phyloP scores from a whole-genome alignment of 192 early-diverging fungal species.

The Mortierella alpina region DNA sequence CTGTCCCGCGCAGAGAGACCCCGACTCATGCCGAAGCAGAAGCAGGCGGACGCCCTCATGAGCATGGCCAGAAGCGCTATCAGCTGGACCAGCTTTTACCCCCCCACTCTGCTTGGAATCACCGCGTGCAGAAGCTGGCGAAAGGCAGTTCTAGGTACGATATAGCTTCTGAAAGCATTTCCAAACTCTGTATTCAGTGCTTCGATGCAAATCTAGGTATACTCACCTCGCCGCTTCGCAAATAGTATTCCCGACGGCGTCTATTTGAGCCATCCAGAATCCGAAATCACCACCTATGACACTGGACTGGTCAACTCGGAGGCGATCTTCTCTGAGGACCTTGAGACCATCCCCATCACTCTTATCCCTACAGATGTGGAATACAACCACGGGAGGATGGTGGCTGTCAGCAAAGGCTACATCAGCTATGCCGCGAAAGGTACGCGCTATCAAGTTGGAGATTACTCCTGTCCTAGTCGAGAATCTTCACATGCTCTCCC shows the following conservation, averaged over 20 bases:
- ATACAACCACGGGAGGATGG: constrained; percentile 54
- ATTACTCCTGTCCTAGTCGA: background rate
- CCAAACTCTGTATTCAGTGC: background rate
- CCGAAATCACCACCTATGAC: constrained; percentile 36
- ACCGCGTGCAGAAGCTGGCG: constrained; percentile 48
- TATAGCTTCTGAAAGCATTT: background rate
- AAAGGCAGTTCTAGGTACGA: constrained; percentile 50
- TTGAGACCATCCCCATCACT: constrained; percentile 57
- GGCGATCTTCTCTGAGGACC: constrained; percentile 51
- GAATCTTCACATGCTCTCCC: background rate
- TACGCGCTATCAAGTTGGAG: constrained; percentile 8
- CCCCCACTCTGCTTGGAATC: constrained; percentile 52
- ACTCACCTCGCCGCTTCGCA: background rate
- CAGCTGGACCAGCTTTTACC: constrained; percentile 45
- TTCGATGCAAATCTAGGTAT: background rate
- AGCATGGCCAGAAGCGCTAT: constrained; percentile 46
- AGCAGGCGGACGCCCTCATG: constrained; percentile 15
- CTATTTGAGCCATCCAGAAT: constrained; percentile 32
- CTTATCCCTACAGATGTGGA: constrained; percentile 57
- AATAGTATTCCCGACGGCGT: constrained; percentile 58
- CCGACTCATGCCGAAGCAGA: constrained; percentile 26
- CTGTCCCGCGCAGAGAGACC: constrained; percentile 32
- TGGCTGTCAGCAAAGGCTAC: constrained; percentile 56
- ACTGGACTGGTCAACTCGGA: constrained; percentile 50
- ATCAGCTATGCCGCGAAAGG: constrained; percentile 64